Evolutionary conservation across 83 land plant genomes (phyloP), one percentile per base, ranked within the genome.

Genomic region (Picea engelmannii): DNA sequence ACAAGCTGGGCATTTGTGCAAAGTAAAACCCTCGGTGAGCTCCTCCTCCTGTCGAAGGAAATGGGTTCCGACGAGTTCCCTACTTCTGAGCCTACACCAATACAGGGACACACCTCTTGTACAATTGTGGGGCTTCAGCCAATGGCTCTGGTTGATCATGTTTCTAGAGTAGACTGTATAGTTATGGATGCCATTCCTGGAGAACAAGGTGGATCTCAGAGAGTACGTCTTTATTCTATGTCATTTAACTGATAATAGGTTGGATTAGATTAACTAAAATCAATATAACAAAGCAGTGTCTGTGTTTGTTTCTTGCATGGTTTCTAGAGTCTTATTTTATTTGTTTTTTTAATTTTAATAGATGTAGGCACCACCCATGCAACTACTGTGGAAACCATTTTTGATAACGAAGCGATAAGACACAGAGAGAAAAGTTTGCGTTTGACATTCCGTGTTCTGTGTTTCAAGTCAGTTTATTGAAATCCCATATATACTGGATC

Each of bases 61-160:
- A 79, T 79, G 80, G 80, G 80, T 20, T 47, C 17, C 9, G 79
- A 52, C 18, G 80, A 62, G 24, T 18, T 62, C n/a, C 24, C 67
- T 40, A 3, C 61, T 47, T 63, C 61, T 52, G 15, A 66, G 15
- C 27, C 69, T 25, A 47, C 68, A 67, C 80, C 27, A 5, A 18
- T 11, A 3, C 64, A 78, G 65, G 80, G 40, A 59, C 78, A 75
- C 24, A 58, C 9, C 23, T 78, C 70, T 62, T 88, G 89, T 63
- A 78, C 85, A 1, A 79, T 96, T 47, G 82, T 96, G 0, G 99
- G 99, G 10, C 88, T 96, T 21, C 98, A 93, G 84, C 95, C 93
- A 1, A 76, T 92, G 2, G 99, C 99, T 42, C 86, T 96, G 80
- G 88, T 96, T 71, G 99, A 96, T 86, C 93, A 95, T 80, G 99